A percentile compares a stretch with the other conserved stretches of the same genome.
Conservation (phyloP, 2,329 filamentous ascomycete species). For the Aureobasidium pullulans region DNA sequence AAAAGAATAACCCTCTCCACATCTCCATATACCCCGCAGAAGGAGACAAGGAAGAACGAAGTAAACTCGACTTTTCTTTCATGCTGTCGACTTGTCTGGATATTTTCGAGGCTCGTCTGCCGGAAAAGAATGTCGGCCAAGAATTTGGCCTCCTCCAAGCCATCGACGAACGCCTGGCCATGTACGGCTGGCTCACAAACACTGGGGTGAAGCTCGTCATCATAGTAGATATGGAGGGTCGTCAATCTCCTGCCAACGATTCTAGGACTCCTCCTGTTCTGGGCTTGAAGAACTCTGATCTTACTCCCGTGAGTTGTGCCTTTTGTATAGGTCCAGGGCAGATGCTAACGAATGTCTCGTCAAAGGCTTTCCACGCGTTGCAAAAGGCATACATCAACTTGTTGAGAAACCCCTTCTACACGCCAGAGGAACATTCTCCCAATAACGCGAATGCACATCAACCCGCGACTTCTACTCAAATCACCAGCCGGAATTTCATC, state of each 20-base stretch:
- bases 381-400: constrained; percentile 87
- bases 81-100: constrained; percentile 87
- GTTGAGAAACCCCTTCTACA: constrained; percentile 90
- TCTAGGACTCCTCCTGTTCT: constrained; percentile 40
- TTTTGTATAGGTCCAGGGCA: too few relatives aligned
- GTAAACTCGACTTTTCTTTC: constrained; percentile 83
- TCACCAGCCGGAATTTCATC: constrained; percentile 73
- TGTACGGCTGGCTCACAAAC: constrained; percentile 95
- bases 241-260: constrained; percentile 29
- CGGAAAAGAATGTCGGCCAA: constrained; percentile 64
- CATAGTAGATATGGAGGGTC: constrained; percentile 82
- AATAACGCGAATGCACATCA: constrained; percentile 40
- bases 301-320: constrained; percentile 61
- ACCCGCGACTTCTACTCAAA: constrained; percentile 51
- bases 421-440: constrained; percentile 74
- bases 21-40: constrained; percentile 78
- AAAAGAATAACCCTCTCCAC: constrained; percentile 90
- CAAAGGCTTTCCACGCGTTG: constrained; percentile 75
- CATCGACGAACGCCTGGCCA: constrained; percentile 83
- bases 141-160: constrained; percentile 90
- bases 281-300: constrained; percentile 74
- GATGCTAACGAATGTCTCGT: neutral
- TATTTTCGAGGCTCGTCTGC: constrained; percentile 80
- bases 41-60: constrained; percentile 50
- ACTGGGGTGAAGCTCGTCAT: constrained; percentile 87